Evolutionary conservation across 352 stramenopile species (phyloP).

Genomic region (Pythium insidiosum): DNA sequence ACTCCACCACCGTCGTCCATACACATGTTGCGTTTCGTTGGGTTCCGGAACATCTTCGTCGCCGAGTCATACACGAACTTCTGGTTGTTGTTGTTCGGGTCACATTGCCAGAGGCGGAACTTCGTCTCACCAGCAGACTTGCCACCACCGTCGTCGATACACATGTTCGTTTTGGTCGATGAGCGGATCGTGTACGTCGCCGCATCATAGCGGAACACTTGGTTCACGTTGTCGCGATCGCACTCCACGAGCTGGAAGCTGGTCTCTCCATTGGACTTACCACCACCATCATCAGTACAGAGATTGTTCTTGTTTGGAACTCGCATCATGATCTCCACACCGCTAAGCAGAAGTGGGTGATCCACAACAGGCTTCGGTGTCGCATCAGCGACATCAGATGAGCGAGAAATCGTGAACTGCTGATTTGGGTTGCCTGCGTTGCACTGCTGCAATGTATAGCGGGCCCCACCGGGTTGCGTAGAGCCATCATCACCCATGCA

Average conservation of each 20-base stretch:
- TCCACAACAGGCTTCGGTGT: neutral
- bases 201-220: constrained; percentile 2
- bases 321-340: constrained; percentile 3
- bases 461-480: neutral
- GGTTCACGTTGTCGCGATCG: neutral
- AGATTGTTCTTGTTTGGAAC: constrained; percentile 4
- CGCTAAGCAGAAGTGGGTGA: neutral
- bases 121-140: constrained; percentile 4
- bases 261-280: neutral
- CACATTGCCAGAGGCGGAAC: constrained; percentile 12
- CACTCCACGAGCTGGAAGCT: constrained; percentile 1
- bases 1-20: constrained; percentile 17
- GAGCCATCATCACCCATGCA: constrained; percentile 17
- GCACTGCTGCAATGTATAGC: neutral
- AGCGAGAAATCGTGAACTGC: neutral
- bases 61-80: constrained; percentile 15
- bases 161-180: constrained; percentile 1
- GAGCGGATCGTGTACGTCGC: neutral
- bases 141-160: constrained; percentile 7
- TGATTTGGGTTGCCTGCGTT: neutral
- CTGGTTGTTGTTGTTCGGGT: constrained; percentile 22
- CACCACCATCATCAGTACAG: constrained; percentile 18
- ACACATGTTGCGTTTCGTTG: constrained; percentile 1
- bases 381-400: neutral
- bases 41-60: neutral